Evolutionary conservation across 306 rosid species (phyloP).

Genomic region (Fagus crenata): DNA sequence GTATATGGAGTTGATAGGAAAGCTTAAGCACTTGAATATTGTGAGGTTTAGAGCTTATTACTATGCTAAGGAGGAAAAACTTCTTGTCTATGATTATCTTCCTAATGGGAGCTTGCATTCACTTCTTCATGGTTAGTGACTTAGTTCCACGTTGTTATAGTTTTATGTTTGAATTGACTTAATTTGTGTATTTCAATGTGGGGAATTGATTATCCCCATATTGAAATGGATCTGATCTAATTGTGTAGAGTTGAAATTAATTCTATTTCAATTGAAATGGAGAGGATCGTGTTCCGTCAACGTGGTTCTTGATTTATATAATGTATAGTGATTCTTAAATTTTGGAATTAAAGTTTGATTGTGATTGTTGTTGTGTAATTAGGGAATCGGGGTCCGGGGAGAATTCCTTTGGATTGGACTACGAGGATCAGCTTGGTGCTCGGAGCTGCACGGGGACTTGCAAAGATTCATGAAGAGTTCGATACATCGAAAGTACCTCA

Average conservation of each 20-base stretch:
- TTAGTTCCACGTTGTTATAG: background rate
- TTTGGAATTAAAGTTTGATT: background rate
- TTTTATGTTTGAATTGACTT: no score
- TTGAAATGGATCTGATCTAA: no score
- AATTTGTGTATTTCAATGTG: no score
- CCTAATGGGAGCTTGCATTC: conserved; percentile 90
- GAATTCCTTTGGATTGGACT: conserved; percentile 98
- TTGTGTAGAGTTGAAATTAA: no score
- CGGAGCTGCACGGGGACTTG: conserved; percentile 91
- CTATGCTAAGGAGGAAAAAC: conserved; percentile 95
- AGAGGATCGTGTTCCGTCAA: no score
- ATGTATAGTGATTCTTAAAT: background rate
- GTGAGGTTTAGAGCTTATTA: conserved; percentile 85
- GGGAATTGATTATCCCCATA: no score
- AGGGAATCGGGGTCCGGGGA: conserved; percentile 96
- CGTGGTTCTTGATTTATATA: background rate
- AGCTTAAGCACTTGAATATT: conserved; percentile 67
- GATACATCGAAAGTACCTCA: conserved; percentile 75
- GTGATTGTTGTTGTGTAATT: background rate
- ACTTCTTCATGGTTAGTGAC: conserved; percentile 81
- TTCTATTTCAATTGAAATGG: no score
- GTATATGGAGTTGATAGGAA: conserved; percentile 96
- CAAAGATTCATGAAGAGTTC: conserved; percentile 73
- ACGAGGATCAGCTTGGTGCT: conserved; percentile 88
- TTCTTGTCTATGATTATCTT: conserved; percentile 90